Evolutionary conservation across 352 stramenopile genomes (phyloP), one percentile per base, ranked within the genome.

Genomic region (Aphanomyces invadans): DNA sequence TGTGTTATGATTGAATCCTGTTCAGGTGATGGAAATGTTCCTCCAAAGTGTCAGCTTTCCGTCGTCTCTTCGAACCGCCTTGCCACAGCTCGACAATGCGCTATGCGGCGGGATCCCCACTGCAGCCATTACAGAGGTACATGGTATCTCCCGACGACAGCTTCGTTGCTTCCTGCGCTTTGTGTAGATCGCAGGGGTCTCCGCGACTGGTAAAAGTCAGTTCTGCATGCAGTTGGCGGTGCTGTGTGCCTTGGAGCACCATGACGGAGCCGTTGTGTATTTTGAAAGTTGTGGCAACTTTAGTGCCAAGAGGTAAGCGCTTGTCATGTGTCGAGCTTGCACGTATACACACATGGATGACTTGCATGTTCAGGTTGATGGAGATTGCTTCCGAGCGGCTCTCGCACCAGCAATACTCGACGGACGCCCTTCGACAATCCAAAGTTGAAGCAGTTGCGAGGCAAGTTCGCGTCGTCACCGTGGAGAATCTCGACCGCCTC

Each of bases 11-110:
- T 1, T 33, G 15, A 15, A 7, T 42, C 15, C 36, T 42, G 7
- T 42, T 7, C 36, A 92, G 84, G 85, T 78, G 1, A 86, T 93
- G 52, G 83, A 88, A 19, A 73, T 93, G 74, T 93, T 92, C 61
- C 62, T 93, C 39, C 73, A 87, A 65, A 86, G 76, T 36, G 75
- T 71, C 36, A 92, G 90, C 56, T 74, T 81, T 17, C 82, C 85
- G 4, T 75, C 72, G 55, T 78, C 78, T 52, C 73, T 93, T 29
- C 82, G 85, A 31, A 90, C 80, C 7, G 80, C 76, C 17, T 70
- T 93, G 36, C 62, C 81, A 21, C 36, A 62, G 32, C 73, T 93
- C 21, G 85, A 93, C 36, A 69, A 82, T 32, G 78, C 81, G 21
- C 56, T 93, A 3, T 78, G 76, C 65, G 83, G 85, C 26, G 85